phyloP scores from a whole-genome alignment of 352 stramenopile genomes.

The Globisporangium apiculatum region DNA sequence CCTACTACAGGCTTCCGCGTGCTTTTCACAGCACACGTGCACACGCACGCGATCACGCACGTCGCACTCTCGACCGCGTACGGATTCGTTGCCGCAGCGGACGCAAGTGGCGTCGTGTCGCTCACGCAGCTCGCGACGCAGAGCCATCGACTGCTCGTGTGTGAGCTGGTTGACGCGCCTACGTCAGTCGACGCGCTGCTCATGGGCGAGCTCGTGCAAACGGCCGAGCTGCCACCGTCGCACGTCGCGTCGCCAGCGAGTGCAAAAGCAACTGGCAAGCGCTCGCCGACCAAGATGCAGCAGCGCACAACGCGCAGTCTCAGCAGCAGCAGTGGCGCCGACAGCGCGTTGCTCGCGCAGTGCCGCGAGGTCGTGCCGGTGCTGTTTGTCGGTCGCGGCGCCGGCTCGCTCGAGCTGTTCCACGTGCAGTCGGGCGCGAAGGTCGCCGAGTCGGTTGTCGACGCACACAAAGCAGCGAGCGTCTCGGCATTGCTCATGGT shows the following conservation, averaged over 20 bases:
- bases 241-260: not conserved
- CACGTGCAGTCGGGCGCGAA: constrained; percentile 61
- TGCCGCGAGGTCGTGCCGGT: constrained; percentile 51
- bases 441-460: constrained; percentile 53
- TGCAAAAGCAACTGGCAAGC: not conserved
- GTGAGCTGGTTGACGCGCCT: constrained; percentile 23
- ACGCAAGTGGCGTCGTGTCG: constrained; percentile 51
- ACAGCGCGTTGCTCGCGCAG: constrained; percentile 19
- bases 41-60: constrained; percentile 46
- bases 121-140: constrained; percentile 45
- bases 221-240: constrained; percentile 30
- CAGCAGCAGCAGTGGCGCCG: constrained; percentile 4
- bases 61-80: constrained; percentile 43
- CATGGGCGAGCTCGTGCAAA: constrained; percentile 59
- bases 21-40: constrained; percentile 48
- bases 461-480: constrained; percentile 26
- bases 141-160: constrained; percentile 50
- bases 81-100: constrained; percentile 41
- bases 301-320: not conserved
- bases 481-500: constrained; percentile 67
- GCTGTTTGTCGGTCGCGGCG: constrained; percentile 63
- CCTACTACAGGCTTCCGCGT: constrained; percentile 28
- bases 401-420: constrained; percentile 67
- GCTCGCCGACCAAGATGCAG: constrained; percentile 3
- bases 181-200: constrained; percentile 42